Percentiles rank a stretch among this genome's conserved stretches.
phyloP scores from a whole-genome alignment of 192 early-diverging fungal species.

The Rhizoclosmatium globosum region DNA sequence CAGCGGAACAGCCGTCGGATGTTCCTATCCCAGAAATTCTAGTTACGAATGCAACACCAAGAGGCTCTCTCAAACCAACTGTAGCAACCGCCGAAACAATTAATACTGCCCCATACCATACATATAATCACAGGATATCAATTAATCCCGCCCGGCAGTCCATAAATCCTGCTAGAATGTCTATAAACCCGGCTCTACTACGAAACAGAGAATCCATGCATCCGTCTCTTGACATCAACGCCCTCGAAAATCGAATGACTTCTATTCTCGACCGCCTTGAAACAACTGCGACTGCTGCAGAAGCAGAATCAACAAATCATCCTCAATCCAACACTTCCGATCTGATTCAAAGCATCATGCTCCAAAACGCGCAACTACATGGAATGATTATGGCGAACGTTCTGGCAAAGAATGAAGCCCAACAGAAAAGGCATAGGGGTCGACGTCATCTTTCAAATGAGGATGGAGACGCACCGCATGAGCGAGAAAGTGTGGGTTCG shows the following conservation, averaged over 20 bases:
- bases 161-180: too few relatives aligned
- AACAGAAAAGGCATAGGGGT: neutral
- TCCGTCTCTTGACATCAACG: neutral
- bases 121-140: neutral
- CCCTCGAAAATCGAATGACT: neutral
- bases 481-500: neutral
- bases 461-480: neutral
- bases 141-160: too few relatives aligned
- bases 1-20: neutral
- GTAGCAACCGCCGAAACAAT: neutral
- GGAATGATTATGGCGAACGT: slow-evolving; percentile 31
- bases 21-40: neutral
- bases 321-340: slow-evolving; percentile 1
- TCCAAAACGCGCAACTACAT: slow-evolving; percentile 36
- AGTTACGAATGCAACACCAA: neutral
- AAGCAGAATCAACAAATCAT: neutral
- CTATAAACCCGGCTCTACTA: too few relatives aligned
- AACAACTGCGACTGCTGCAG: neutral
- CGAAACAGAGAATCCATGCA: too few relatives aligned
- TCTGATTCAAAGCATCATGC: slow-evolving; percentile 23
- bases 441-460: neutral
- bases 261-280: slow-evolving; percentile 19
- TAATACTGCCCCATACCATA: neutral
- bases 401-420: neutral
- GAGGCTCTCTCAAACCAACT: neutral